Base-by-base conservation (phyloP, 176 grass and related monocot species). In the Bromus sterilis region DNA sequence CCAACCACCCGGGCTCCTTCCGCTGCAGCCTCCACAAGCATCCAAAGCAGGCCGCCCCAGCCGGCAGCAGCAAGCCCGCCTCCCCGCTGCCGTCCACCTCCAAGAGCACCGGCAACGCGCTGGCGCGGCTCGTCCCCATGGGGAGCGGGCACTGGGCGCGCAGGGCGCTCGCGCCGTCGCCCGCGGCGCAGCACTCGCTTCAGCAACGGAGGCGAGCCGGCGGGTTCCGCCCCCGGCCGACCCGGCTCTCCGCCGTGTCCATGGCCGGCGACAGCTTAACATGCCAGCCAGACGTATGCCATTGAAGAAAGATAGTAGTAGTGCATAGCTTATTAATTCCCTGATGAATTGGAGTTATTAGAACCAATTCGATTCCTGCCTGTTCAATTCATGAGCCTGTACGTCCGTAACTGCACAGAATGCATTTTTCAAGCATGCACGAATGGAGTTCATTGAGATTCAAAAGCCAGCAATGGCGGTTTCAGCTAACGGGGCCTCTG, bases 1-100 rank as follows among this genome's bases (percentile, higher is more conserved):
- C 91, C 3, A 91, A 61, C 16, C 91, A 94, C 64, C 91, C 88
- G 0, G 91, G 91, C 1, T 94, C 88, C 0, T 94, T 94, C 76
- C 88, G 91, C 0, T 94, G 91, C 64, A 86, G 86, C 79, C 79
- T 81, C 37, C 88, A 94, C 86, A 93, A 88, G 74, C 88, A 82
- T 0, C 63, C 64, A 69, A 82, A 72, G 35, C 65, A 11, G 21
- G 9, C 31, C 11, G 20, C 68, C 7, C 30, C 71, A 3, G 32
- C 18, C 7, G 20, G 21, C 35, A 48, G 32, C 24, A 1, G 13
- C 59, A 74, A 41, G 83, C 80, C 61, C 21, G 35, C 21, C 35
- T 23, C 64, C 8, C 30, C 31, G 7, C 18, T 9, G 40, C 32
- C 15, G 11, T 66, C 18, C 2, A 4, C 34, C 12, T 61, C 82